These are phyloP conservation scores for Penicillium sp. DNA, from an alignment of 2,329 filamentous ascomycete genomes.

Conservation along the genomic window DNA sequence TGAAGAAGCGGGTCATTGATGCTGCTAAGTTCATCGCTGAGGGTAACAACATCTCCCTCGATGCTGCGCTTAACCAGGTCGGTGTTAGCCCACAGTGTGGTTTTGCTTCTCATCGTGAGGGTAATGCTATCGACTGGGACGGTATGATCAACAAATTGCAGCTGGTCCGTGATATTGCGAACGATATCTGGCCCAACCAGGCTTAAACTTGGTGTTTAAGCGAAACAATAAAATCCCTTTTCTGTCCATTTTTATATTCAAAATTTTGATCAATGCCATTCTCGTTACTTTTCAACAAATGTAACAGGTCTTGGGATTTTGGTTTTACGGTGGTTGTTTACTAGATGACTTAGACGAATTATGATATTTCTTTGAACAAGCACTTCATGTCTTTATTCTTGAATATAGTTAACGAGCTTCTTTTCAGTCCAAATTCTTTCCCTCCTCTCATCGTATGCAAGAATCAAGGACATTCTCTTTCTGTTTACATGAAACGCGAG, in stretches of 20 bases:
- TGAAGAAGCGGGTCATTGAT: constrained; percentile 59
- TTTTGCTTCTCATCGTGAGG: constrained; percentile 72
- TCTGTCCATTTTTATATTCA: background rate
- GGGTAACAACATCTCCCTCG: constrained; percentile 62
- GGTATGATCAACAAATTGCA: constrained; percentile 73
- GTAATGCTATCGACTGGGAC: constrained; percentile 66
- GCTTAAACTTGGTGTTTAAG: constrained; percentile 31
- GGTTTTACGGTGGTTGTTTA: constrained; percentile 9
- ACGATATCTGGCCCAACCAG: constrained; percentile 68
- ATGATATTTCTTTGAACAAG: constrained; percentile 20
- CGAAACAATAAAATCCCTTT: background rate
- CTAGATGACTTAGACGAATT: constrained; percentile 10
- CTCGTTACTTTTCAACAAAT: constrained; percentile 16
- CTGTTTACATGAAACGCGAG: background rate
- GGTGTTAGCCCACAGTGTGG: constrained; percentile 71
- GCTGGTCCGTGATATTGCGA: constrained; percentile 68
- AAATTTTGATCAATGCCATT: constrained; percentile 7
- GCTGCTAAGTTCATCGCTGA: constrained; percentile 69
- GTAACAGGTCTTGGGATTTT: background rate
- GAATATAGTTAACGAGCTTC: constrained; percentile 15
- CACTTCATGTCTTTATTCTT: constrained; percentile 23
- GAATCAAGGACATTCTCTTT: background rate
- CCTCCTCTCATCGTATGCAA: background rate
- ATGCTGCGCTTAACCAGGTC: constrained; percentile 68
- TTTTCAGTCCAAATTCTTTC: background rate